Evolutionary conservation across 495 filamentous ascomycete genomes (phyloP), one percentile per base, ranked within the genome.

Genomic region (Xylaria longipes): DNA sequence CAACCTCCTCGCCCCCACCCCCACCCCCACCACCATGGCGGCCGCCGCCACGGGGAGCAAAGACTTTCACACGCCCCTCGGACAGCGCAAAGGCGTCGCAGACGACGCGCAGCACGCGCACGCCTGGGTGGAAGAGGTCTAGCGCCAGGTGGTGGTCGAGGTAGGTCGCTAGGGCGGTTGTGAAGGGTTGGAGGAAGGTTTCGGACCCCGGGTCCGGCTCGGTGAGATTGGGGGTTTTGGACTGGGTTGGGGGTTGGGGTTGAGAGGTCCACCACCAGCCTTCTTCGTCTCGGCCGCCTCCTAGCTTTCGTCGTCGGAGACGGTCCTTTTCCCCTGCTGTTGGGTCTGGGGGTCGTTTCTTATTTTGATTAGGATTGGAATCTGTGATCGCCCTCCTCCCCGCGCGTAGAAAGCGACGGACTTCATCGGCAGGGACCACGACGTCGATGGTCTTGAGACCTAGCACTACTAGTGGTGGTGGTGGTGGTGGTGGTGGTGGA

Each of bases 11-110:
- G 2, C 61, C 68, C 11, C 50, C 69, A 0, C 60, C 64, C 35
- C 8, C 35, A 37, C 35, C 35, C 35, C 50, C 62, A 14, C 60
- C 67, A 7, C 61, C 69, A 0, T 45, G 61, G 35, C 63, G 50
- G 41, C 35, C 50, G 17, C 27, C 35, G 14, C 17, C 52, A 1
- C 39, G 37, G 3, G 73, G 71, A 12, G 69, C 72, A 11, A 87
- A 83, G 31, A 87, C 61, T 70, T 87, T 87, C 1, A 87, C 39
- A 35, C 82, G 71, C 11, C 78, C 78, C 31, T 85, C 83, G 4
- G 82, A 80, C 35, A 86, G 76, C 68, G 80, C 81, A 52, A 86
- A 86, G 0, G 82, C 84, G 5, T 81, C 82, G 54, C 84, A 86
- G 0, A 81, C 82, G 7, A 86, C 78, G 52, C 82, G 81, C 15